A percentile compares a stretch with the other conserved stretches of the same genome.
Evolutionary conservation across 257 asterid species (phyloP).

Genomic region (Sherardia arvensis): DNA sequence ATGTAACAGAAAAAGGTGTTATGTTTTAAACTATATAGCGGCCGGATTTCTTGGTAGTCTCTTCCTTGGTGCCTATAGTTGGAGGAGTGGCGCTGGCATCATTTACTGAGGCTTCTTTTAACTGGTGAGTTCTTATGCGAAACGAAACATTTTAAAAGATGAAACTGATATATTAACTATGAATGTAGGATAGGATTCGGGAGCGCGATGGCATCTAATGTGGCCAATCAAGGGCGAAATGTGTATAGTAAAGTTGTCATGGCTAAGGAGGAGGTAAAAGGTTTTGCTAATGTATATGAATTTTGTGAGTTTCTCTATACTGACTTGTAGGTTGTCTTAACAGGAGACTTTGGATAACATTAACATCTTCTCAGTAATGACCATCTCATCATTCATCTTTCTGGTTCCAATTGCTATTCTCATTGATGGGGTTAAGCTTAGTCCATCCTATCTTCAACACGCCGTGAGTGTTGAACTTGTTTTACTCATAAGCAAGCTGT

Average conservation of each 20-base stretch:
- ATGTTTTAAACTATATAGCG: conserved; percentile 27
- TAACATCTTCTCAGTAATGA: conserved; percentile 68
- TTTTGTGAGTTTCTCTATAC: background rate
- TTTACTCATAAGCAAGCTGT: too few species aligned
- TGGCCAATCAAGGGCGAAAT: conserved; percentile 80
- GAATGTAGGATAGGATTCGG: conserved; percentile 73
- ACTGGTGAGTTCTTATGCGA: conserved; percentile 41
- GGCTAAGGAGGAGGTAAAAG: conserved; percentile 63
- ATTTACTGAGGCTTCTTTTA: conserved; percentile 77
- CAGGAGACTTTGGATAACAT: conserved; percentile 79
- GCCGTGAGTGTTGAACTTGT: too few species aligned
- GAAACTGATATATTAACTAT: too few species aligned
- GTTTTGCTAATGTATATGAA: background rate
- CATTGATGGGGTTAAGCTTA: conserved; percentile 64
- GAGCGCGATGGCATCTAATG: conserved; percentile 92
- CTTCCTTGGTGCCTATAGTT: conserved; percentile 75
- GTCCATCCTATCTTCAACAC: conserved; percentile 53
- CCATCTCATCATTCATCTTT: conserved; percentile 61
- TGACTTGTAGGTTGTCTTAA: conserved; percentile 8
- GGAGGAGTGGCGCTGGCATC: conserved; percentile 93
- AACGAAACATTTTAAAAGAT: background rate
- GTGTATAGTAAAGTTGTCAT: conserved; percentile 72
- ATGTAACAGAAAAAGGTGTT: background rate
- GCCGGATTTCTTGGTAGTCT: conserved; percentile 64
- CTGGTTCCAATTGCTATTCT: conserved; percentile 51